Conservation (phyloP, 2,329 filamentous ascomycete species). For the Phialophora expanda region DNA sequence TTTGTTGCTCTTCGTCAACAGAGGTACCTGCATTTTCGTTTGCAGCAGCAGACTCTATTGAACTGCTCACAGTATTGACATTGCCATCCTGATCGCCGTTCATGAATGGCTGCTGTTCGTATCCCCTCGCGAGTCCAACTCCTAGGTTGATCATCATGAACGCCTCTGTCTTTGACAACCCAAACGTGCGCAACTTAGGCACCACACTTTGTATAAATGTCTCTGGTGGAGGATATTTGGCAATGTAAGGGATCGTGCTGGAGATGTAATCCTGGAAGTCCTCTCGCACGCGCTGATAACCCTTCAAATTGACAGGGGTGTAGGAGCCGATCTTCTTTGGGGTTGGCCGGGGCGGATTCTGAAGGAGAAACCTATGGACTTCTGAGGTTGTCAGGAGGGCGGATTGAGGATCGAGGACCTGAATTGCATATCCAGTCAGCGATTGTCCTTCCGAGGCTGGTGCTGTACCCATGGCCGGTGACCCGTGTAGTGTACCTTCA, state of each 20-base stretch:
- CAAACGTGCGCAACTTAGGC: slow-evolving; percentile 46
- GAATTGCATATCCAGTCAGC: not conserved
- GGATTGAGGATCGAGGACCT: slow-evolving; percentile 54
- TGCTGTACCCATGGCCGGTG: not conserved
- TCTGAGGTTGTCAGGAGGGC: slow-evolving; percentile 53
- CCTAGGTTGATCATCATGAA: slow-evolving; percentile 55
- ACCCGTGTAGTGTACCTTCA: not conserved
- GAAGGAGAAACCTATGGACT: slow-evolving; percentile 50
- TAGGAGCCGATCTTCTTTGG: slow-evolving; percentile 37
- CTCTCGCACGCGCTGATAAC: slow-evolving; percentile 54
- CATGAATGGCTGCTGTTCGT: slow-evolving; percentile 1
- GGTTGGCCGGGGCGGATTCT: slow-evolving; percentile 47
- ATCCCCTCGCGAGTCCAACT: slow-evolving; percentile 43
- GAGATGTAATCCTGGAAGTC: slow-evolving; percentile 41
- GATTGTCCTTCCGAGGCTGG: not conserved
- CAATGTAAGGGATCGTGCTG: slow-evolving; percentile 31
- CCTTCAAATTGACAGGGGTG: slow-evolving; percentile 49
- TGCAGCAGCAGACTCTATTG: slow-evolving; percentile 17
- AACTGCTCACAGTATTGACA: slow-evolving; percentile 15
- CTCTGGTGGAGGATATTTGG: slow-evolving; percentile 45
- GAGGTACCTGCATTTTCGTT: slow-evolving; percentile 21
- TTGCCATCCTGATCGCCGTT: slow-evolving; percentile 5
- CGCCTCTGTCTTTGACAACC: slow-evolving; percentile 54
- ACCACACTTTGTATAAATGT: slow-evolving; percentile 48
- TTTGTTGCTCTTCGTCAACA: not conserved